These are phyloP conservation scores for Schizosaccharomyces osmophilus DNA, from an alignment of 805 yeast species.

Conservation along the genomic window DNA sequence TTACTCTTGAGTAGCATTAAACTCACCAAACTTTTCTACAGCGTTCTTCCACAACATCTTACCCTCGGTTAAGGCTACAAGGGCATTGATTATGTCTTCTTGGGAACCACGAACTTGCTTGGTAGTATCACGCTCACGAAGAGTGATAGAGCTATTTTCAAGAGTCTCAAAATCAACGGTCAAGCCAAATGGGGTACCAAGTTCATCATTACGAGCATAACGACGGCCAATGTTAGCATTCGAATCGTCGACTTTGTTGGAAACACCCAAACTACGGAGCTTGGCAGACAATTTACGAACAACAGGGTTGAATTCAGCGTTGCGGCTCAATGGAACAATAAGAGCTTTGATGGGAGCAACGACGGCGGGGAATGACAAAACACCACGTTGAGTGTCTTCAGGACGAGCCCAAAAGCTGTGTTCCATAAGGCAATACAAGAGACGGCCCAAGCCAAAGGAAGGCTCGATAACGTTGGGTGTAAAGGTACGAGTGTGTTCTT, in stretches of 20 bases:
- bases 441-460: constrained; percentile 96
- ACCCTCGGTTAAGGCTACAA: constrained; percentile 12
- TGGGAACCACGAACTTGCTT: constrained; percentile 85
- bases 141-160: constrained; percentile 66
- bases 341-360: constrained; percentile 96
- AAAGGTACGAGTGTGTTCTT: constrained; percentile 48
- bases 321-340: constrained; percentile 76
- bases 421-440: constrained; percentile 76
- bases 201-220: constrained; percentile 92
- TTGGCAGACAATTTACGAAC: constrained; percentile 41
- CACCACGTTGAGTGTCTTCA: constrained; percentile 69
- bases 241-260: constrained; percentile 90
- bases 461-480: constrained; percentile 97
- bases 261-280: constrained; percentile 60
- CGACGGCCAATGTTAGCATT: constrained; percentile 95
- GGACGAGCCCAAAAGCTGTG: constrained; percentile 90
- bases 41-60: background rate
- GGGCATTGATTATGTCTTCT: constrained; percentile 42
- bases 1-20: background rate
- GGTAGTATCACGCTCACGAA: constrained; percentile 93
- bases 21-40: constrained; percentile 3
- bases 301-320: constrained; percentile 54
- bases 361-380: constrained; percentile 73
- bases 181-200: constrained; percentile 96
- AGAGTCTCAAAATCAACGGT: constrained; percentile 88